These are phyloP conservation scores for Cystoisospora suis DNA, from an alignment of 169 alveolate genomes.

Conservation along the genomic window DNA sequence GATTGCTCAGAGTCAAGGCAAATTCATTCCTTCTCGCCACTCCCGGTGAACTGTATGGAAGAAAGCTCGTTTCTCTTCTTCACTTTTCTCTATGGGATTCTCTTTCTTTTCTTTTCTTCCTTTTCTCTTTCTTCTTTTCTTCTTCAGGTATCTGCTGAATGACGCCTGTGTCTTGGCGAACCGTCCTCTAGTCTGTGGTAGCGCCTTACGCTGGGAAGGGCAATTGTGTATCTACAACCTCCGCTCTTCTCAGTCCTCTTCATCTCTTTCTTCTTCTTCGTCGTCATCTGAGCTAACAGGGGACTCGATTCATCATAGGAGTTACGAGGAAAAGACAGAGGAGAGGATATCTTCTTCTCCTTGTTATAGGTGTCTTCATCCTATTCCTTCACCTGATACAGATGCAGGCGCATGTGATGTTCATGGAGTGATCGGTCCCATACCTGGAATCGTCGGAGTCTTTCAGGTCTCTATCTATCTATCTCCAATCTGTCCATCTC, in stretches of 20 bases:
- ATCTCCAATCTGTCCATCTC: too few relatives aligned
- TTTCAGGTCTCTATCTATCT: slow-evolving; percentile 30
- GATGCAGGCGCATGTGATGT: slow-evolving; percentile 60
- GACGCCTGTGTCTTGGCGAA: slow-evolving; percentile 51
- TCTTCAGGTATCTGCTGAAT: slow-evolving; percentile 61
- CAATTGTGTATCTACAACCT: slow-evolving; percentile 55
- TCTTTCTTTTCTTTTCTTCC: not conserved
- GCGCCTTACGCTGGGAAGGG: slow-evolving; percentile 61
- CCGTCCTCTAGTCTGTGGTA: slow-evolving; percentile 65
- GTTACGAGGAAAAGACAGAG: too few relatives aligned
- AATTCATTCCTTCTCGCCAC: not conserved
- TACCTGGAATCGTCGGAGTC: slow-evolving; percentile 60
- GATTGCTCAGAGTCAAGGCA: too few relatives aligned
- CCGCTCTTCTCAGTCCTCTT: not conserved
- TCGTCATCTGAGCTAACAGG: not conserved
- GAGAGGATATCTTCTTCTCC: slow-evolving; percentile 3
- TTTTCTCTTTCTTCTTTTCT: not conserved
- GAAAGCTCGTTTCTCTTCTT: too few relatives aligned
- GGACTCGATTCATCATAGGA: not conserved
- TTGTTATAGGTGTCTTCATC: slow-evolving; percentile 64
- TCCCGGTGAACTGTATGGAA: not conserved
- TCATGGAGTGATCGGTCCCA: slow-evolving; percentile 66
- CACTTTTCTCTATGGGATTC: not conserved
- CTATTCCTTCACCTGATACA: slow-evolving; percentile 19
- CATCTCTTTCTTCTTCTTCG: not conserved